Conservation (phyloP, 1,139 yeast genomes). For the Hyphopichia pseudoburtonii region DNA sequence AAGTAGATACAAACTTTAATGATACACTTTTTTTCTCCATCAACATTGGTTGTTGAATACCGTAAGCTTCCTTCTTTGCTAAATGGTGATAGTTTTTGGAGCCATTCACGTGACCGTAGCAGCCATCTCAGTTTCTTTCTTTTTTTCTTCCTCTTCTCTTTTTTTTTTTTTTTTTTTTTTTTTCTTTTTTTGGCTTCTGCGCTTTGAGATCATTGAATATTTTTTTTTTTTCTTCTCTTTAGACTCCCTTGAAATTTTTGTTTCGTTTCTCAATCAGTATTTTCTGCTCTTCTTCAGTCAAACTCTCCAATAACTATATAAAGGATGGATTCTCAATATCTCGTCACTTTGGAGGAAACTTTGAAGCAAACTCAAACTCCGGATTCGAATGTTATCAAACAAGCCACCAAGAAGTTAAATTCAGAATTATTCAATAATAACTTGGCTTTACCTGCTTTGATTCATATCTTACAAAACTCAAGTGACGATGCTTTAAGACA, state of each 20-base stretch:
- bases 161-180: conserved; percentile 3
- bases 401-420: conserved; percentile 75
- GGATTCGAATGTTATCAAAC: conserved; percentile 73
- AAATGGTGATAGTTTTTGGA: neutral
- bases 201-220: conserved; percentile 1
- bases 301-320: neutral
- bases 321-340: conserved; percentile 66
- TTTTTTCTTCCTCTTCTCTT: conserved; percentile 1
- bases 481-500: conserved; percentile 66
- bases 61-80: neutral
- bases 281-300: neutral
- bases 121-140: conserved; percentile 8
- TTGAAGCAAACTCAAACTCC: conserved; percentile 76
- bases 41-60: too few relatives aligned
- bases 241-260: neutral
- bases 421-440: conserved; percentile 74
- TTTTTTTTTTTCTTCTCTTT: conserved; percentile 1
- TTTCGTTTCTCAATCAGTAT: neutral
- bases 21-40: neutral
- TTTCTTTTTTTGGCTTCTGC: conserved; percentile 1
- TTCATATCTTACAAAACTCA: conserved; percentile 75
- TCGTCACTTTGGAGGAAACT: conserved; percentile 73
- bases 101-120: conserved; percentile 6
- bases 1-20: neutral
- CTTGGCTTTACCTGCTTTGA: conserved; percentile 73